Evolutionary conservation across 208 protist species (phyloP), one percentile per base, ranked within the genome.

Genomic region (Trypanosoma conorhini): DNA sequence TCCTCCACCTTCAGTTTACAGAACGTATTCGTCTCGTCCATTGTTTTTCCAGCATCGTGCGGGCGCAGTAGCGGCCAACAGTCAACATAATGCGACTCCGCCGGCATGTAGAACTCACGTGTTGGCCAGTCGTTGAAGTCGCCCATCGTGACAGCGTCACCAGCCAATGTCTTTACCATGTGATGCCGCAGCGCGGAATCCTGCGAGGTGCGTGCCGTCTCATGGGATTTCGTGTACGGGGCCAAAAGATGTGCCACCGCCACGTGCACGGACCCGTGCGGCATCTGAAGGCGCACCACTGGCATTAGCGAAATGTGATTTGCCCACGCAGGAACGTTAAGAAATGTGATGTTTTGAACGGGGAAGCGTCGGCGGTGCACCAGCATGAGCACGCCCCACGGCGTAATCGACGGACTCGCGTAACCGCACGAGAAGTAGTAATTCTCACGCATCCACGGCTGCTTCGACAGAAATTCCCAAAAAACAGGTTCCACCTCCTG

Each of bases 71-170:
- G 38, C 24, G 89, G 89, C 92, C 92, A 97, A 70, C 87, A 89
- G 59, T 97, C 89, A 0, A 77, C 63, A 70, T 91, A 95, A 22
- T 80, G 77, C 60, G 88, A 85, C 51, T 91, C 85, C 8, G 60
- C 3, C 40, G 92, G 89, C 89, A 97, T 94, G 52, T 73, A 46
- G 63, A 97, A 95, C 72, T 95, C 87, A 68, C 89, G 94, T 54
- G 77, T 81, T 22, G 92, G 92, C 85, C 88, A 95, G 80, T 95
- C 89, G 70, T 97, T 97, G 82, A 97, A 97, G 77, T 97, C 92
- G 9, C 92, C 92, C 89, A 97, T 94, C 9, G 83, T 82, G 19
- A 97, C 55, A 50, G 74, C 82, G 80, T 95, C 87, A 40, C 35
- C 62, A 19, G 83, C 42, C 35, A 81, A 67, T 50, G 70, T 81